Conservation (phyloP, 768 basidiomycete species). For the Suillus lakei region DNA sequence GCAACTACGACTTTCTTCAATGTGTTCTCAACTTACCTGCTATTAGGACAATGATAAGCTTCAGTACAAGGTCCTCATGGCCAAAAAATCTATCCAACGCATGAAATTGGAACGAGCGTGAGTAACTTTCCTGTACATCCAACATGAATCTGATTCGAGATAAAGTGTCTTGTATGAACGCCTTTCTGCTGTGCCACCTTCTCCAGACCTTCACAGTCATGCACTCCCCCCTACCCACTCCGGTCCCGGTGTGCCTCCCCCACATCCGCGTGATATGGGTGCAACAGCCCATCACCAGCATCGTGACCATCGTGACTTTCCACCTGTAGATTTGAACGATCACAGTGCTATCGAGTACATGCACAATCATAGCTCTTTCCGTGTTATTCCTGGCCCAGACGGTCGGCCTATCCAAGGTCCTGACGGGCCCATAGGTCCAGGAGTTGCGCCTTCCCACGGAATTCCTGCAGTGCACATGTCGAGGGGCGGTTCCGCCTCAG, state of each 20-base stretch:
- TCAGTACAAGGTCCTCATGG: slow-evolving; percentile 76
- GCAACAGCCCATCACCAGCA: slow-evolving; percentile 26
- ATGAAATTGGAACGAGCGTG: slow-evolving; percentile 90
- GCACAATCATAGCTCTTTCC: slow-evolving; percentile 51
- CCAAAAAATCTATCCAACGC: slow-evolving; percentile 82
- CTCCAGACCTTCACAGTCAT: slow-evolving; percentile 53
- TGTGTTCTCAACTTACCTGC: slow-evolving; percentile 14
- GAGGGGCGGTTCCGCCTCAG: slow-evolving; percentile 45
- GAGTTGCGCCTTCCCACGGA: slow-evolving; percentile 41
- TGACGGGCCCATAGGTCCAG: slow-evolving; percentile 54
- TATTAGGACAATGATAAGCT: slow-evolving; percentile 87
- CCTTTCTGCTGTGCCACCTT: slow-evolving; percentile 62
- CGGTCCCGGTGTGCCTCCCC: slow-evolving; percentile 42
- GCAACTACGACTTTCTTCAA: slow-evolving; percentile 24
- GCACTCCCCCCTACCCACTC: slow-evolving; percentile 37
- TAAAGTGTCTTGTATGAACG: slow-evolving; percentile 80
- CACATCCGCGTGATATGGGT: slow-evolving; percentile 29
- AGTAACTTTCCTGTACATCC: slow-evolving; percentile 38
- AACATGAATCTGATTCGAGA: slow-evolving; percentile 29
- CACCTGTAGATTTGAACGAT: slow-evolving; percentile 51
- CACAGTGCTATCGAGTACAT: slow-evolving; percentile 53
- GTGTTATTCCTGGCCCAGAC: slow-evolving; percentile 51
- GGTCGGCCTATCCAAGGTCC: slow-evolving; percentile 53
- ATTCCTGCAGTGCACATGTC: slow-evolving; percentile 45
- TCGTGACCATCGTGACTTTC: slow-evolving; percentile 44